phyloP scores from a whole-genome alignment of 1,284 basidiomycete species.

The Sanguinoderma infundibulare region DNA sequence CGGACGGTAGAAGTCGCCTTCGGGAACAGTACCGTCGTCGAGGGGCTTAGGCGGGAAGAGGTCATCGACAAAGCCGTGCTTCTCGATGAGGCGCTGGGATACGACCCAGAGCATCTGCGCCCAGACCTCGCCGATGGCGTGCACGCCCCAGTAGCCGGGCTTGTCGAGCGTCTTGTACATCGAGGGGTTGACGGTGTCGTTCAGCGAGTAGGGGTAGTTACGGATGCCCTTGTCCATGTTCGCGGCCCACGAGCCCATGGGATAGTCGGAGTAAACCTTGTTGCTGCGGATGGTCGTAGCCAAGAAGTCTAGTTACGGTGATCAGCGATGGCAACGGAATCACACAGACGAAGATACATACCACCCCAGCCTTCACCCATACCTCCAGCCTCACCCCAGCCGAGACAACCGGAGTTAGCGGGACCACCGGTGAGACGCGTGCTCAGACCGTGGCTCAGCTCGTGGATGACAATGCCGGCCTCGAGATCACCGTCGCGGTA shows the following conservation, averaged over 20 bases:
- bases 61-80: slow-evolving; percentile 79
- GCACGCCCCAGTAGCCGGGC: slow-evolving; percentile 90
- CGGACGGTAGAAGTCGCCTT: slow-evolving; percentile 76
- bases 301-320: slow-evolving; percentile 64
- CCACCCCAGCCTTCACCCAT: slow-evolving; percentile 97
- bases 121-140: slow-evolving; percentile 96
- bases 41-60: slow-evolving; percentile 81
- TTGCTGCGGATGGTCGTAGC: slow-evolving; percentile 85
- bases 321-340: slow-evolving; percentile 10
- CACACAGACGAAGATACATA: slow-evolving; percentile 31
- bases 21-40: slow-evolving; percentile 63
- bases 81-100: slow-evolving; percentile 74
- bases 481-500: slow-evolving; percentile 96
- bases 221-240: slow-evolving; percentile 82
- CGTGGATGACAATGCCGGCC: slow-evolving; percentile 93
- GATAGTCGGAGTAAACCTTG: slow-evolving; percentile 73
- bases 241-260: slow-evolving; percentile 96
- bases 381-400: slow-evolving; percentile 94
- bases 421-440: slow-evolving; percentile 96
- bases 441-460: slow-evolving; percentile 87
- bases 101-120: slow-evolving; percentile 92
- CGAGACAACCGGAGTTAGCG: slow-evolving; percentile 89
- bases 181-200: slow-evolving; percentile 84
- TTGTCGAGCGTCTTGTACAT: slow-evolving; percentile 97
- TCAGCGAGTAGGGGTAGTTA: slow-evolving; percentile 84